Conservation (phyloP, 768 basidiomycete species). For the Suillus decipiens region DNA sequence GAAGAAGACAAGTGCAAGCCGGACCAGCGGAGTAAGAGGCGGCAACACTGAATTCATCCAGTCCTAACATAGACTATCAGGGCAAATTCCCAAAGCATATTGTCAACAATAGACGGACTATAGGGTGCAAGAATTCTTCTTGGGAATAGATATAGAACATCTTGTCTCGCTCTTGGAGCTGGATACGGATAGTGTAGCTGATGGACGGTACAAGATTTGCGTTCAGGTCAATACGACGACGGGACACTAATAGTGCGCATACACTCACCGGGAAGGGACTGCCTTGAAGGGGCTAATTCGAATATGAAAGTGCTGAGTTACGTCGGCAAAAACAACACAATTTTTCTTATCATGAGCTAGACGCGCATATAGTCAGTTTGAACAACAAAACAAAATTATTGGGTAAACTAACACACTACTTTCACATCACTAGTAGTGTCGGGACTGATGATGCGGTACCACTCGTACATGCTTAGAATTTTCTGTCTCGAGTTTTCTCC, state of each 20-base stretch:
- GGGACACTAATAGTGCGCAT: not conserved
- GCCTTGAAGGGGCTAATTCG: slow-evolving; percentile 48
- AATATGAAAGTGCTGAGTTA: slow-evolving; percentile 51
- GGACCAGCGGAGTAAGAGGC: slow-evolving; percentile 8
- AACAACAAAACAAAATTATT: not conserved
- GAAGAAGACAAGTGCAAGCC: slow-evolving; percentile 15
- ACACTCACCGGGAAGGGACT: slow-evolving; percentile 44
- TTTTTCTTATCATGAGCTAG: slow-evolving; percentile 47
- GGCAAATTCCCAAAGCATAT: not conserved
- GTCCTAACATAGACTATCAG: slow-evolving; percentile 1
- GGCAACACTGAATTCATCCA: slow-evolving; percentile 10
- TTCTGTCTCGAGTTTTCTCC: slow-evolving; percentile 48
- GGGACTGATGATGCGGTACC: slow-evolving; percentile 63
- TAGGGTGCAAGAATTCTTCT: slow-evolving; percentile 60
- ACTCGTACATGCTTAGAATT: slow-evolving; percentile 60
- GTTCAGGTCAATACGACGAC: not conserved
- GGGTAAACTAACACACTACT: slow-evolving; percentile 26
- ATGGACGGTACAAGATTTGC: not conserved
- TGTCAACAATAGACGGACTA: slow-evolving; percentile 28
- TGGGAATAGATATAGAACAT: slow-evolving; percentile 52
- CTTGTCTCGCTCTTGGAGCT: slow-evolving; percentile 42
- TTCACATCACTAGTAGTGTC: slow-evolving; percentile 42
- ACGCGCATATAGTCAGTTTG: slow-evolving; percentile 1
- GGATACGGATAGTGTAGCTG: slow-evolving; percentile 50
- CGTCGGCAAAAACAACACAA: slow-evolving; percentile 45